Percentiles rank a stretch among this genome's conserved stretches.
These are phyloP conservation scores for Cymodocea nodosa DNA, from an alignment of 116 monocot genomes.

Conservation along the genomic window DNA sequence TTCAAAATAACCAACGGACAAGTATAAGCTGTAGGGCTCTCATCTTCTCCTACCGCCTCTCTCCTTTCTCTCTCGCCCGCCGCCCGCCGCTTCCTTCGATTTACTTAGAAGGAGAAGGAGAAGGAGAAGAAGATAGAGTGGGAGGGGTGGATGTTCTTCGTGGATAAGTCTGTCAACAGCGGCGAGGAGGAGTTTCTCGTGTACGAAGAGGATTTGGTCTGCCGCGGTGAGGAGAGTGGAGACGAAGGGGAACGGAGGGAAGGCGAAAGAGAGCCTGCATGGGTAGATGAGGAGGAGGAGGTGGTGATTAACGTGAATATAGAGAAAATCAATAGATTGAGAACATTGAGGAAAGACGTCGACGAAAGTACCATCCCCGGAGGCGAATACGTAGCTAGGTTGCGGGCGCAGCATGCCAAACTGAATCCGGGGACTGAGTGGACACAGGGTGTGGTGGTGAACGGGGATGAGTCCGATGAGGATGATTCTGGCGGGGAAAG, in stretches of 20 bases:
- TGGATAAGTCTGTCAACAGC: conserved; percentile 35
- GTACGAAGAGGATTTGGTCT: conserved; percentile 25
- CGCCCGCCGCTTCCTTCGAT: too few species aligned
- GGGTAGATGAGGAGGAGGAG: conserved; percentile 77
- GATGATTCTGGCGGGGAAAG: conserved; percentile 25
- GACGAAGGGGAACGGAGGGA: neutral
- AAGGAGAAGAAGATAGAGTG: neutral
- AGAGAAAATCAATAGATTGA: conserved; percentile 32
- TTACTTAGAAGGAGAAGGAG: too few species aligned
- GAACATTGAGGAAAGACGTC: conserved; percentile 50
- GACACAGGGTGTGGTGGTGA: conserved; percentile 21
- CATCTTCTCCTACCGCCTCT: too few species aligned
- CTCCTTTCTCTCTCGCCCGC: too few species aligned
- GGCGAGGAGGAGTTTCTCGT: conserved; percentile 7
- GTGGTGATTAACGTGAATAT: conserved; percentile 39
- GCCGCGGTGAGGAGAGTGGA: neutral
- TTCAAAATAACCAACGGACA: too few species aligned
- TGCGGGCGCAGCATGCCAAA: conserved; percentile 61
- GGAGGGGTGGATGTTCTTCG: conserved; percentile 15
- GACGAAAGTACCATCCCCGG: conserved; percentile 52
- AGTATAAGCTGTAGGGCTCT: too few species aligned
- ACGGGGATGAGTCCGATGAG: conserved; percentile 17
- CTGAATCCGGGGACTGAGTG: conserved; percentile 78
- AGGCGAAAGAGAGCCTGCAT: conserved; percentile 38
- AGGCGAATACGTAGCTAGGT: conserved; percentile 40